Evolutionary conservation across 2,329 filamentous ascomycete genomes (phyloP), one percentile per base, ranked within the genome.

Genomic region (Thelonectria rubi): DNA sequence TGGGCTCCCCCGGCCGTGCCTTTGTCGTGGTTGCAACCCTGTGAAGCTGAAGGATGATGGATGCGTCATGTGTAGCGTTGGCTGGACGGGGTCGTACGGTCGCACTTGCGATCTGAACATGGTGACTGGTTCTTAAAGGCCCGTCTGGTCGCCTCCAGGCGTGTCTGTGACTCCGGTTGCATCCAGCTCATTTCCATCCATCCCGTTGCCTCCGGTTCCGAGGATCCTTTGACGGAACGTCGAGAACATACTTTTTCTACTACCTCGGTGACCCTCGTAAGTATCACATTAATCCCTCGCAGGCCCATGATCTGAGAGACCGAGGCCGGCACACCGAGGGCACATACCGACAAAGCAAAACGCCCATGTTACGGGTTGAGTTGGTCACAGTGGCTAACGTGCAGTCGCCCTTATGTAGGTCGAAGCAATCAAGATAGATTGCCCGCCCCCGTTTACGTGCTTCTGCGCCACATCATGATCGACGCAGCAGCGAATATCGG

Each of bases 401-500:
- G 3, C 20, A 14, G n/a, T 26, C 26, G 26, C 26, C 26, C 3
- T 15, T 20, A 40, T 49, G 34, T 58, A 43, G 48, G 20, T 40
- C 18, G 14, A 26, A n/a, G n/a, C 24, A 47, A 51, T 21, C 11
- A n/a, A 42, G 18, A 11, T 42, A 24, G 24, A 45, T 45, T 45
- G 11, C 20, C 20, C 17, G n/a, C n/a, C 21, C 12, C 11, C 34
- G 7, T 18, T 32, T 17, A 40, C 18, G 14, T 14, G 14, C 24
- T 15, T 46, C 26, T 30, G 26, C 8, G n/a, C n/a, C n/a, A n/a
- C 18, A 54, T 4, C 12, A 69, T 69, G 67, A 65, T 67, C 1
- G 65, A 66, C 14, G 52, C 42, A 11, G 52, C 42, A 11, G 10
- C 62, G 5, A 55, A 62, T 12, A 15, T 40, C 4, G 67, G 65